phyloP scores from a whole-genome alignment of 768 basidiomycete genomes.

The Boletus tylopilopsis region DNA sequence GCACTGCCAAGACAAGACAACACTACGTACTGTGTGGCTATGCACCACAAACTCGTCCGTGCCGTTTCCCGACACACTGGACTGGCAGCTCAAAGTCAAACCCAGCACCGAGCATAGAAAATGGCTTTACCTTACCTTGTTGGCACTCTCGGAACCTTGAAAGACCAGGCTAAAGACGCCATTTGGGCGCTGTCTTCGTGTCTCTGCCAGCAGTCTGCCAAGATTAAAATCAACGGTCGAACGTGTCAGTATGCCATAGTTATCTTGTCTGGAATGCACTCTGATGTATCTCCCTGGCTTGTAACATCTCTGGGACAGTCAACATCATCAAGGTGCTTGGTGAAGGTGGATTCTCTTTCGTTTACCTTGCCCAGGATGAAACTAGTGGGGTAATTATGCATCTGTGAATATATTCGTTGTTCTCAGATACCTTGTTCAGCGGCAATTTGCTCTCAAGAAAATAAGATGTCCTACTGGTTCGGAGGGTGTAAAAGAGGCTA shows the following conservation, averaged over 20 bases:
- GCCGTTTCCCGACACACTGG: not conserved
- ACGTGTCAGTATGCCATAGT: slow-evolving; percentile 63
- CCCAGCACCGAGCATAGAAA: not conserved
- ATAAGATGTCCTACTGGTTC: slow-evolving; percentile 88
- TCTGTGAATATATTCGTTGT: not conserved
- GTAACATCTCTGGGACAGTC: slow-evolving; percentile 41
- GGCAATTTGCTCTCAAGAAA: slow-evolving; percentile 96
- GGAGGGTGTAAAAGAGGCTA: slow-evolving; percentile 85
- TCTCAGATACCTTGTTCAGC: slow-evolving; percentile 35
- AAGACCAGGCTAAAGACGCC: slow-evolving; percentile 78
- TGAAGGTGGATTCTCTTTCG: slow-evolving; percentile 94
- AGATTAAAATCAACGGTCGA: slow-evolving; percentile 93
- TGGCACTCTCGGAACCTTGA: slow-evolving; percentile 51
- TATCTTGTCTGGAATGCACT: not conserved
- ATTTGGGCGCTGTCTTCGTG: slow-evolving; percentile 80
- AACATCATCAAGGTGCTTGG: slow-evolving; percentile 90
- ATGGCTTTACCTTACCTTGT: slow-evolving; percentile 34
- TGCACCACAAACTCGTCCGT: not conserved
- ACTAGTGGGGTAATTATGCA: slow-evolving; percentile 63
- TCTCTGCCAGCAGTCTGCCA: slow-evolving; percentile 76
- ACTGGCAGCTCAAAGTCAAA: not conserved
- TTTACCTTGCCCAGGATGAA: slow-evolving; percentile 85
- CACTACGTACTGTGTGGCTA: slow-evolving; percentile 8
- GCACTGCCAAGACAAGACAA: not conserved
- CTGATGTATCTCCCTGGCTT: not conserved